Evolutionary conservation across 2,329 filamentous ascomycete species (phyloP).

Genomic region (Talaromyces atroroseus): DNA sequence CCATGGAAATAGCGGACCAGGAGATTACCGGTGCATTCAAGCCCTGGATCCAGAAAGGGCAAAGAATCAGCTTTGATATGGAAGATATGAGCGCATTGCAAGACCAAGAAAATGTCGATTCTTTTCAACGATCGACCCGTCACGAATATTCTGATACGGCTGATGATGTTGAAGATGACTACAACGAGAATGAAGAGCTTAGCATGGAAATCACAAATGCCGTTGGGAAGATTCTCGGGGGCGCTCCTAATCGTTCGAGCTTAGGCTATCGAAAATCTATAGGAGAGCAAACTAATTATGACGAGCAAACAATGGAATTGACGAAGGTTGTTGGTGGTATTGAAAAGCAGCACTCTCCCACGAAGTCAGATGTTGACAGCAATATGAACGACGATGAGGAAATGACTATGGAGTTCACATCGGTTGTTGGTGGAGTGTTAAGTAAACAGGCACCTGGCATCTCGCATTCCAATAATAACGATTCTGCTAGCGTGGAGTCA

Average conservation of each 20-base stretch:
- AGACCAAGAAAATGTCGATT: conserved; percentile 43
- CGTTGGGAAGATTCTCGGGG: conserved; percentile 69
- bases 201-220: conserved; percentile 92
- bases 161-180: conserved; percentile 30
- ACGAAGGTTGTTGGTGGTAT: conserved; percentile 42
- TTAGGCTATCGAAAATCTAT: conserved; percentile 39
- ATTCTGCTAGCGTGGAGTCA: conserved; percentile 14
- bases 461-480: neutral
- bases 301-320: conserved; percentile 45
- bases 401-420: conserved; percentile 46
- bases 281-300: conserved; percentile 41
- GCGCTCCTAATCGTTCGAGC: conserved; percentile 29
- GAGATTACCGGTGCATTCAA: conserved; percentile 47
- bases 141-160: neutral
- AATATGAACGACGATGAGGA: conserved; percentile 38
- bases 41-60: conserved; percentile 43
- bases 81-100: conserved; percentile 37
- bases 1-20: conserved; percentile 70
- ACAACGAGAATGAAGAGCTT: conserved; percentile 60
- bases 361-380: conserved; percentile 26
- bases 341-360: conserved; percentile 21
- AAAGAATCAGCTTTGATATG: conserved; percentile 38
- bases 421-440: conserved; percentile 40
- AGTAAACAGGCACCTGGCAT: conserved; percentile 21
- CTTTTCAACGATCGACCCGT: conserved; percentile 21